phyloP scores from a whole-genome alignment of 2,329 filamentous ascomycete genomes.

The Metarhizium rileyi region DNA sequence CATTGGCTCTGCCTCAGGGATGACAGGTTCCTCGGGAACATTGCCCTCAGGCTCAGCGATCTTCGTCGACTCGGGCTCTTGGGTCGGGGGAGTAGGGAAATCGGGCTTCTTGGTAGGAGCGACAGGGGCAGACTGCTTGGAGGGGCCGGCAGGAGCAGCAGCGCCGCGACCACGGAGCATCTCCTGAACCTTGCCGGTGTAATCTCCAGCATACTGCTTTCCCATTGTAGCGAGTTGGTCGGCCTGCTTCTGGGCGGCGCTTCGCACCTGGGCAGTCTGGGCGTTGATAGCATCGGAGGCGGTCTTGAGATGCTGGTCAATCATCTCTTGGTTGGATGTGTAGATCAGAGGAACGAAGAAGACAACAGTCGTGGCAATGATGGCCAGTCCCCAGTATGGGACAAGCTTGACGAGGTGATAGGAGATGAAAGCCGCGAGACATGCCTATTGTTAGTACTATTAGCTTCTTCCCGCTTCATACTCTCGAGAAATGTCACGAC shows the following conservation, averaged over 20 bases:
- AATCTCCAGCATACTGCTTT: slow-evolving; percentile 60
- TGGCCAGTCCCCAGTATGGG: slow-evolving; percentile 57
- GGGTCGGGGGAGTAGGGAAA: slow-evolving; percentile 27
- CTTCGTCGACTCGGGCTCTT: slow-evolving; percentile 19
- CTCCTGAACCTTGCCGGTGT: slow-evolving; percentile 57
- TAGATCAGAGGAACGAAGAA: slow-evolving; percentile 58
- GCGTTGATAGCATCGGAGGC: slow-evolving; percentile 47
- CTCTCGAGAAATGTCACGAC: slow-evolving; percentile 19
- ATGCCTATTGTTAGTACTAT: slow-evolving; percentile 35
- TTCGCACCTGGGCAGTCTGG: slow-evolving; percentile 54
- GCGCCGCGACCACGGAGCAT: slow-evolving; percentile 43
- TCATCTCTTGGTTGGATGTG: slow-evolving; percentile 58
- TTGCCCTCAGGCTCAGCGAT: slow-evolving; percentile 13
- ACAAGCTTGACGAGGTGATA: slow-evolving; percentile 62
- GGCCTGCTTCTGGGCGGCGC: slow-evolving; percentile 54
- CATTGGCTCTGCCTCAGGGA: slow-evolving; percentile 19
- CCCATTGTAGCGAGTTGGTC: slow-evolving; percentile 51
- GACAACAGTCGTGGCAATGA: slow-evolving; percentile 47
- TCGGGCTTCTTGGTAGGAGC: slow-evolving; percentile 18
- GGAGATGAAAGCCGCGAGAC: slow-evolving; percentile 50
- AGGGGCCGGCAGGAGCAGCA: slow-evolving; percentile 26
- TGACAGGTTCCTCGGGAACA: slow-evolving; percentile 17
- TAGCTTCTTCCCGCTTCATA: slow-evolving; percentile 9
- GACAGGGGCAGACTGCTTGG: slow-evolving; percentile 23
- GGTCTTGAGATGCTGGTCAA: slow-evolving; percentile 52